Evolutionary conservation across 2,329 filamentous ascomycete species (phyloP).

Genomic region (Arthrobotrys sphaeroides): DNA sequence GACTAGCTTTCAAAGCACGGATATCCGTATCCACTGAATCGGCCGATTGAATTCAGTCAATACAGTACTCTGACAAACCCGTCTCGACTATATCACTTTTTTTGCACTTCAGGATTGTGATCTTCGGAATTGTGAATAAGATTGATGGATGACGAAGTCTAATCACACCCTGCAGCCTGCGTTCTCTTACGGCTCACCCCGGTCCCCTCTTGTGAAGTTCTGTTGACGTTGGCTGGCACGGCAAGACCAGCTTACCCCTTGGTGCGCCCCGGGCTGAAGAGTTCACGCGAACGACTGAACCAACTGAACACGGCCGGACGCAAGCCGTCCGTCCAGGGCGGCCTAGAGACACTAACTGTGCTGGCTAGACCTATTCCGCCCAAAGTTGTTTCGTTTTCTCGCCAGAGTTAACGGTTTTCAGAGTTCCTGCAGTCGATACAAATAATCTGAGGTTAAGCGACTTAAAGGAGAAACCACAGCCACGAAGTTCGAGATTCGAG

Average conservation of each 20-base stretch:
- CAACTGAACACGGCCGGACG: conserved; percentile 1
- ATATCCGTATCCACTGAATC: neutral
- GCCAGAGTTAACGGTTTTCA: conserved; percentile 17
- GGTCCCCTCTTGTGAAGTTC: too few relatives aligned
- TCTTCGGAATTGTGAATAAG: conserved; percentile 4
- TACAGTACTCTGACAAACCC: neutral
- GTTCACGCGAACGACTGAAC: too few relatives aligned
- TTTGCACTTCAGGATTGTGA: neutral
- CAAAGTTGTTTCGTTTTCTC: neutral
- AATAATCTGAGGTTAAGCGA: conserved; percentile 8
- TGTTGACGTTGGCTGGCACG: too few relatives aligned
- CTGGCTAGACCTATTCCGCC: conserved; percentile 21
- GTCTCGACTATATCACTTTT: neutral
- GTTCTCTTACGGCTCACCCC: neutral
- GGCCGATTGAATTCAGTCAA: neutral
- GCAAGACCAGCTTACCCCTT: too few relatives aligned
- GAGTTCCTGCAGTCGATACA: neutral
- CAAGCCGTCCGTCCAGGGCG: conserved; percentile 11
- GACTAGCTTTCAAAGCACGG: neutral
- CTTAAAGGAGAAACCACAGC: conserved; percentile 17
- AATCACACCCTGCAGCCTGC: neutral
- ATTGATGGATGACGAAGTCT: conserved; percentile 34
- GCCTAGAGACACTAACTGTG: conserved; percentile 27
- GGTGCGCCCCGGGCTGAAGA: too few relatives aligned
- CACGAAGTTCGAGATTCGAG: conserved; percentile 14